phyloP scores from a whole-genome alignment of 2,329 filamentous ascomycete species.

The Fusarium kyushuense region DNA sequence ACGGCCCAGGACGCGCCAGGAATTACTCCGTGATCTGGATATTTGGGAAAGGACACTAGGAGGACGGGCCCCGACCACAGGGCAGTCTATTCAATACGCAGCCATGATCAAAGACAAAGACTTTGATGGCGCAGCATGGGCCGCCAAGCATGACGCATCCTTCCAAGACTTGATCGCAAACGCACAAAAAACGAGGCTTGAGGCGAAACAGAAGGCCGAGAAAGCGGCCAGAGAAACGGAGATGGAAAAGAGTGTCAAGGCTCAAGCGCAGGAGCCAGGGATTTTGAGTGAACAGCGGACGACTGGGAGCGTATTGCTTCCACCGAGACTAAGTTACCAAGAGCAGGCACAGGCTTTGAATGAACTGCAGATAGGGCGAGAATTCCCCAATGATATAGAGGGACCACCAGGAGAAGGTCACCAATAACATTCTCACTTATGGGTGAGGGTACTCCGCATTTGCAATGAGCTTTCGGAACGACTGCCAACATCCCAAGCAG shows the following conservation, averaged over 20 bases:
- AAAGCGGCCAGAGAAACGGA: slow-evolving; percentile 26
- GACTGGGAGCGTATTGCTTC: neutral
- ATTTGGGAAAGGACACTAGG: slow-evolving; percentile 89
- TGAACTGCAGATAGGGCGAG: too few relatives aligned
- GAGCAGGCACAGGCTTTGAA: neutral
- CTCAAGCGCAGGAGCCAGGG: neutral
- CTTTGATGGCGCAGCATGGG: slow-evolving; percentile 85
- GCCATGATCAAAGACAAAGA: slow-evolving; percentile 82
- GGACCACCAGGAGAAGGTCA: neutral
- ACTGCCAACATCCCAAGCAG: neutral
- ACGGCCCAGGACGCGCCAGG: slow-evolving; percentile 74
- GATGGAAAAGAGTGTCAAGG: neutral
- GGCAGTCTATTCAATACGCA: slow-evolving; percentile 54
- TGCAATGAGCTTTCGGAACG: neutral
- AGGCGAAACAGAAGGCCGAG: slow-evolving; percentile 51
- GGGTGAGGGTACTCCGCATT: too few relatives aligned
- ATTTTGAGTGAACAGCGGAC: neutral
- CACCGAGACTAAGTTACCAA: neutral
- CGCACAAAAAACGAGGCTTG: slow-evolving; percentile 70
- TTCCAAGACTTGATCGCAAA: slow-evolving; percentile 85
- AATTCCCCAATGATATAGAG: neutral
- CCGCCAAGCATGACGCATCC: slow-evolving; percentile 75
- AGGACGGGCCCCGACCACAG: slow-evolving; percentile 62
- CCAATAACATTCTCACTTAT: neutral
- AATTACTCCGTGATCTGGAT: slow-evolving; percentile 83